Evolutionary conservation across 2,329 filamentous ascomycete genomes (phyloP), one percentile per base, ranked within the genome.

Genomic region (Pestalotiopsis sp.): DNA sequence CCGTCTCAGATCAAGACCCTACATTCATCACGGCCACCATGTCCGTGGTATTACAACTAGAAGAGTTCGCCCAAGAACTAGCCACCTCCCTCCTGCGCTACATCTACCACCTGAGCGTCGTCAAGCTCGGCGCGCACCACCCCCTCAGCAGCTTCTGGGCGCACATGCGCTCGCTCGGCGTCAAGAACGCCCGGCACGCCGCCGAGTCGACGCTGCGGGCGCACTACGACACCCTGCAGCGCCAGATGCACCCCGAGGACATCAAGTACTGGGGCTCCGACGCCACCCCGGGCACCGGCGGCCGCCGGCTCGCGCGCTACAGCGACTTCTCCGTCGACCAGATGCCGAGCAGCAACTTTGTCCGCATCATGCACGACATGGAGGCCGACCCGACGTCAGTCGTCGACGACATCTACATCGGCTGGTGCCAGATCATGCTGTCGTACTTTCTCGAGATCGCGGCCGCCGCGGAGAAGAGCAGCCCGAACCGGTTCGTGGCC

Each of bases 31-130:
- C 60, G 4, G 67, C 65, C 23, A 69, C 61, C 2, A 38, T 67
- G 39, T 65, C 39, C 0, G 49, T 31, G 4, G 27, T 69, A 20
- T 49, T 68, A 9, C 31, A 64, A 61, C 67, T 69, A 11, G 60
- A 58, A 20, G 36, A 7, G 1, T 31, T 69, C 31, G 49, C 14
- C n/a, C 12, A 20, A 12, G 65, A 58, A 4, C 58, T 70, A 17
- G 69, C 67, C 14, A 45, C 67, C 6, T 70, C 69, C 1, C 31
- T 70, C 17, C 41, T 70, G 27, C 57, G 64, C 14, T 70, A 70
- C 58, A 14, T 70, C 1, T 62, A 38, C n/a, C 52, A 45, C 20
- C 45, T 70, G 12, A 64, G 55, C 49, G 17, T 3, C 3, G 67
- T 70, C 55, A 61, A 65, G 27, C 69, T 70, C 3, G 69, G 67